Evolutionary conservation across 1,284 basidiomycete genomes (phyloP), one percentile per base, ranked within the genome.

Genomic region (Boletus smithii): DNA sequence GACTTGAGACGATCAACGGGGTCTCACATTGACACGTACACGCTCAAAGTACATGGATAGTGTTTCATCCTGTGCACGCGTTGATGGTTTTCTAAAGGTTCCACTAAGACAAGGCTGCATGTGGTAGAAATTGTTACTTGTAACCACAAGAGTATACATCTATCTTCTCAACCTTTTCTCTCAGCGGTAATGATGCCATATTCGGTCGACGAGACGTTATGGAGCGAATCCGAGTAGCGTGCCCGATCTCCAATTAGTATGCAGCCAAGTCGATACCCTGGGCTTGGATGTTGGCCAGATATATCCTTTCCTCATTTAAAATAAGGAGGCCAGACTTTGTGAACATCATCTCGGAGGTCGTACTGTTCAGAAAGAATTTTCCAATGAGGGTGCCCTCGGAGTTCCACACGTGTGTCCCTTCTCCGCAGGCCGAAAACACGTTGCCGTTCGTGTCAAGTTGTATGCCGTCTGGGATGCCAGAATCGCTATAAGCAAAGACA

Each of bases 381-480:
- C 88, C 87, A 9, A 91, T 68, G 3, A 90, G 70, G 2, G 71
- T 75, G 3, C 87, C 87, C 13, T 74, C 58, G 0, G 75, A 57
- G 58, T 80, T 78, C 77, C 81, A 89, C 3, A 90, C 83, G 68
- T 83, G 56, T 10, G 39, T 18, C 13, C 63, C 65, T 2, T 62
- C 63, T 20, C 60, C 61, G 37, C 45, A 50, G 7, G 55, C 59
- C 5, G 54, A 50, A 31, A 45, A 59, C 7, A 59, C 35, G 31
- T 67, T 44, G 22, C 44, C 42, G 17, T 47, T 36, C 13, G 35
- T 42, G 38, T 51, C 52, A 5, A 51, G 53, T 57, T 87, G 79
- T 1, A 86, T 79, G 34, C 88, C 88, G 56, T 91, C 88, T 9
- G 86, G 79, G 24, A 84, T 59, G 3, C 86, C 86, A 11, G 80